Evolutionary conservation across 306 rosid species (phyloP).

Genomic region (Cucurbita maxima): DNA sequence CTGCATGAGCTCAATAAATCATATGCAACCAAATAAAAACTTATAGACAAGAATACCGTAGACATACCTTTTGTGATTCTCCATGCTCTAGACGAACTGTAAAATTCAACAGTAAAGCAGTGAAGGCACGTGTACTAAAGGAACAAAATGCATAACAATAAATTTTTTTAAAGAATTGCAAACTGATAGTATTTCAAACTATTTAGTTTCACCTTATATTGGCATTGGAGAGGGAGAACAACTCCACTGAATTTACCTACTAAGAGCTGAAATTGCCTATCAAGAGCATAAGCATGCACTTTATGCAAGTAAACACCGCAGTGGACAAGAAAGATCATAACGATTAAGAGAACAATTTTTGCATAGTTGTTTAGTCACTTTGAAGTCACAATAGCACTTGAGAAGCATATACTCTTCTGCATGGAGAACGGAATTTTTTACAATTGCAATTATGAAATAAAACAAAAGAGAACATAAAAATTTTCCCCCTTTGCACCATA

Average conservation of each 20-base stretch:
- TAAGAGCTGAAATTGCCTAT: conserved; percentile 22
- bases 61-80: conserved; percentile 50
- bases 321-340: conserved; percentile 5
- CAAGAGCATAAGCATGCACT: conserved; percentile 37
- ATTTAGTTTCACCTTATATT: not conserved
- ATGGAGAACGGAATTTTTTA: not conserved
- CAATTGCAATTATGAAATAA: conserved; percentile 1
- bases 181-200: not conserved
- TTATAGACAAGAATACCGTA: conserved; percentile 28
- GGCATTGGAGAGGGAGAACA: not conserved
- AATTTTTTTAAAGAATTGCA: not conserved
- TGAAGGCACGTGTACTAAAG: not conserved
- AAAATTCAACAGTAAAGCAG: conserved; percentile 15
- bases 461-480: not conserved
- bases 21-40: conserved; percentile 3
- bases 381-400: not conserved
- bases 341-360: not conserved
- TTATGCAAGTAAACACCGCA: conserved; percentile 26
- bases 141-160: not conserved
- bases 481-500: not conserved
- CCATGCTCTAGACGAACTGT: conserved; percentile 77
- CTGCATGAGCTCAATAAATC: not conserved
- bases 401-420: not conserved
- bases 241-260: conserved; percentile 11
- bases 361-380: not conserved